These are phyloP conservation scores for Acmispon strigosus DNA, from an alignment of 306 rosid species.

Conservation along the genomic window DNA sequence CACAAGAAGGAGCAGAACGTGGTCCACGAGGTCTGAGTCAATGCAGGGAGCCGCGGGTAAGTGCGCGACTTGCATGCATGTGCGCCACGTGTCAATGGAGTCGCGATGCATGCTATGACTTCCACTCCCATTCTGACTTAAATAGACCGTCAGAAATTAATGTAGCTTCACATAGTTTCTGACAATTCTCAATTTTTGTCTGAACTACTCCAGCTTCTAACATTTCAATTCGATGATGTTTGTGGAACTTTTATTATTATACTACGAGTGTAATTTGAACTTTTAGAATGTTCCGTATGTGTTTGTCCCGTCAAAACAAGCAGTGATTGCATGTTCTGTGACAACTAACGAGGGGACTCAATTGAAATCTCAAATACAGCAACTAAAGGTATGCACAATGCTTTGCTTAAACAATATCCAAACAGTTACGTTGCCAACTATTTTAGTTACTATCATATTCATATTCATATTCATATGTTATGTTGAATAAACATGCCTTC, in stretches of 20 bases:
- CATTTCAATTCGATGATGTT: background rate
- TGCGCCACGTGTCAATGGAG: too few relatives aligned
- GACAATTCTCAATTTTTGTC: too few relatives aligned
- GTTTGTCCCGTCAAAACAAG: slow-evolving; percentile 88
- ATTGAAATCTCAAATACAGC: slow-evolving; percentile 78
- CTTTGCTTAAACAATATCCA: background rate
- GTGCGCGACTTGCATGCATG: too few relatives aligned
- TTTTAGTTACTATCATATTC: too few relatives aligned
- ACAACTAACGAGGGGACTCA: slow-evolving; percentile 91
- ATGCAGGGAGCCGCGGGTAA: too few relatives aligned
- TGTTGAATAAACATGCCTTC: slow-evolving; percentile 2
- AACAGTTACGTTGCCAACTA: background rate
- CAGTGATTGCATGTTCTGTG: slow-evolving; percentile 86
- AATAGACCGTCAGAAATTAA: too few relatives aligned
- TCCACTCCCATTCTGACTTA: too few relatives aligned
- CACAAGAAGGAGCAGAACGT: too few relatives aligned
- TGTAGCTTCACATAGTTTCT: too few relatives aligned
- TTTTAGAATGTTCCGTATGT: slow-evolving; percentile 83
- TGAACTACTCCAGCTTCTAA: too few relatives aligned
- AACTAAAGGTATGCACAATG: slow-evolving; percentile 56
- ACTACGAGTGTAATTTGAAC: background rate
- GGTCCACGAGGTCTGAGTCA: too few relatives aligned
- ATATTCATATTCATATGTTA: background rate
- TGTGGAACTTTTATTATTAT: background rate
- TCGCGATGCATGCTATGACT: too few relatives aligned